Evolutionary conservation across 1,284 basidiomycete species (phyloP).

Genomic region (Heterobasidion occidentale): DNA sequence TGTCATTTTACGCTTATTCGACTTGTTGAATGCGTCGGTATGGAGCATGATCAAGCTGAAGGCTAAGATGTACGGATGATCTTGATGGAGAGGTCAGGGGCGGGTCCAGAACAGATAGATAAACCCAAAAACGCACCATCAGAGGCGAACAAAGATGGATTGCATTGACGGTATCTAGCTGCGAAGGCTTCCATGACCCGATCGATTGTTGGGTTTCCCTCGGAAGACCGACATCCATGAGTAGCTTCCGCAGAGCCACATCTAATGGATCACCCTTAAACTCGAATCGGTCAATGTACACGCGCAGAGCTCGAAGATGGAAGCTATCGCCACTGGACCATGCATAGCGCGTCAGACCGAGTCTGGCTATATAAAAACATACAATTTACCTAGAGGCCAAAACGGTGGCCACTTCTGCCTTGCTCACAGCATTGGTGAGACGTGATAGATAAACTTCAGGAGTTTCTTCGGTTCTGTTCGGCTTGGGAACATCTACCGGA

Average conservation of each 20-base stretch:
- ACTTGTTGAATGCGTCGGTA: conserved; percentile 96
- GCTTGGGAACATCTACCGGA: conserved; percentile 40
- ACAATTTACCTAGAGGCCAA: conserved; percentile 70
- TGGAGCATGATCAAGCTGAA: conserved; percentile 99
- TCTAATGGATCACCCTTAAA: conserved; percentile 84
- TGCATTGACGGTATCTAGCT: conserved; percentile 76
- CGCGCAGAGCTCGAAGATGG: conserved; percentile 61
- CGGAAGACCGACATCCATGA: conserved; percentile 90
- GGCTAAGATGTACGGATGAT: conserved; percentile 93
- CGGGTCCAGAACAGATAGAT: neutral
- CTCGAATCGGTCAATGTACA: conserved; percentile 75
- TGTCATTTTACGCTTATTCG: conserved; percentile 97
- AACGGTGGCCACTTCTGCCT: conserved; percentile 70
- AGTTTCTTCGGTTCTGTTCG: conserved; percentile 52
- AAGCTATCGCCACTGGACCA: conserved; percentile 60
- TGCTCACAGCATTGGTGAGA: conserved; percentile 55
- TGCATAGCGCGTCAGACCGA: conserved; percentile 4
- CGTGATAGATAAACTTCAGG: conserved; percentile 64
- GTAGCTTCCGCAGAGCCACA: conserved; percentile 82
- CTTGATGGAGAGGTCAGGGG: conserved; percentile 31
- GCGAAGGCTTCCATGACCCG: conserved; percentile 96
- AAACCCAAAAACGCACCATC: conserved; percentile 44
- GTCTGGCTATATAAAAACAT: neutral
- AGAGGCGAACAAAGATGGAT: conserved; percentile 73
- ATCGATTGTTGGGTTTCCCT: conserved; percentile 98